A percentile compares a stretch with the other conserved stretches of the same genome.
phyloP scores from a whole-genome alignment of 179 eudicot genomes.

The Monotropa hypopitys region DNA sequence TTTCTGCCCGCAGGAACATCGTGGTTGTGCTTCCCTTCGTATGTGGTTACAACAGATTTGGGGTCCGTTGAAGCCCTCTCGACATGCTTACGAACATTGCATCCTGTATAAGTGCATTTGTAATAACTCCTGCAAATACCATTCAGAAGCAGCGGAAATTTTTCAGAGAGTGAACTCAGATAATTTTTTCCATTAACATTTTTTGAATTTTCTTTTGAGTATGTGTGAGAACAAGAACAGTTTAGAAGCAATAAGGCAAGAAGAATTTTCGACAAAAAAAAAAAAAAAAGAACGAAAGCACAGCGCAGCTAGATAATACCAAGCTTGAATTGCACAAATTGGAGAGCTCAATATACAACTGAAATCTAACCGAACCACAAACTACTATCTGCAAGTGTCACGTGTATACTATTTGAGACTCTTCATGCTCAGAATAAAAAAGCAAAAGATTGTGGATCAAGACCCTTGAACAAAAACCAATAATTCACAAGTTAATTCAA shows the following conservation, averaged over 20 bases:
- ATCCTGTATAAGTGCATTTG: slow-evolving; percentile 62
- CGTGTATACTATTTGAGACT: no score
- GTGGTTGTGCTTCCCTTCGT: slow-evolving; percentile 89
- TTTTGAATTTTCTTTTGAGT: no score
- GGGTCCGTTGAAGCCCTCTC: slow-evolving; percentile 82
- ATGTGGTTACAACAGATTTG: slow-evolving; percentile 79
- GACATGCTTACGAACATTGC: slow-evolving; percentile 90
- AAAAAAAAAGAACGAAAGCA: neutral
- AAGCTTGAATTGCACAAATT: neutral
- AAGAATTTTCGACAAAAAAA: neutral
- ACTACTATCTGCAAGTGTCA: no score
- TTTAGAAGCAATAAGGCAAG: neutral
- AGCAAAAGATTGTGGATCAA: neutral
- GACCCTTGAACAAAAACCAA: neutral
- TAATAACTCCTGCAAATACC: slow-evolving; percentile 70
- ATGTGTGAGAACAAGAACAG: neutral
- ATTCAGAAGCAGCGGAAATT: slow-evolving; percentile 11
- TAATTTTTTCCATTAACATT: neutral
- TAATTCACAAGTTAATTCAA: neutral
- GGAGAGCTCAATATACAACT: neutral
- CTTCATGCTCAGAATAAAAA: neutral
- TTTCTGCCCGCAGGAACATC: slow-evolving; percentile 55
- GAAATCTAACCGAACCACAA: neutral
- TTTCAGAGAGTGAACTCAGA: neutral
- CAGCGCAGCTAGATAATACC: neutral